Conservation (phyloP, 805 yeast species). For the Hemisphaericaspora nanyangensis region DNA sequence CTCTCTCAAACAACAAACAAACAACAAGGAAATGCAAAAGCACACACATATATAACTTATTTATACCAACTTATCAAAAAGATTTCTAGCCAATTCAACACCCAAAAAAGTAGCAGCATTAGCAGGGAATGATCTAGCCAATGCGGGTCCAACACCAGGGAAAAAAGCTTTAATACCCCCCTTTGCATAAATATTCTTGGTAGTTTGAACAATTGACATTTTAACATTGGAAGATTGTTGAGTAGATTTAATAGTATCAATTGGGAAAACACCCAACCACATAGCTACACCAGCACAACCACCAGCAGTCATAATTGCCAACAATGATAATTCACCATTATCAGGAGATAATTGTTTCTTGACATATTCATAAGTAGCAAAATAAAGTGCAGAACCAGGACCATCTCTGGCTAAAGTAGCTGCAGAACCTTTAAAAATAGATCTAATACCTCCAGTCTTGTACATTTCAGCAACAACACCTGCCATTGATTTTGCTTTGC, state of each 20-base stretch:
- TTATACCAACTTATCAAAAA: conserved; percentile 33
- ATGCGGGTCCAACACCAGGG: conserved; percentile 97
- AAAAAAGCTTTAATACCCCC: conserved; percentile 90
- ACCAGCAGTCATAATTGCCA: conserved; percentile 84
- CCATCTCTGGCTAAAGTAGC: conserved; percentile 97
- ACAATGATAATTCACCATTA: conserved; percentile 53
- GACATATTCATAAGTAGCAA: conserved; percentile 86
- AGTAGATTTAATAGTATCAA: conserved; percentile 87
- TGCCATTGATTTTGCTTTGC: conserved; percentile 45
- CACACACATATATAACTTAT: too few species aligned
- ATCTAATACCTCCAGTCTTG: conserved; percentile 74
- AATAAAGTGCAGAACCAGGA: conserved; percentile 93
- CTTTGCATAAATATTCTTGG: conserved; percentile 61
- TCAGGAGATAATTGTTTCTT: conserved; percentile 60
- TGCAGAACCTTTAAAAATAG: conserved; percentile 84
- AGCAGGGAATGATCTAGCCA: conserved; percentile 93
- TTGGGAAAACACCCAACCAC: conserved; percentile 96
- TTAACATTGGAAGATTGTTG: conserved; percentile 62
- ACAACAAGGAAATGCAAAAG: too few species aligned
- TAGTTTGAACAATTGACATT: conserved; percentile 58
- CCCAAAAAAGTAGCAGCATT: conserved; percentile 99
- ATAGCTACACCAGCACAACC: conserved; percentile 94
- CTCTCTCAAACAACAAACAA: too few species aligned
- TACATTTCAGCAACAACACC: conserved; percentile 66
- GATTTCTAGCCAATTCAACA: conserved; percentile 71